Base-by-base conservation (phyloP, 441 rosid genomes). In the Mallotus repandus region DNA sequence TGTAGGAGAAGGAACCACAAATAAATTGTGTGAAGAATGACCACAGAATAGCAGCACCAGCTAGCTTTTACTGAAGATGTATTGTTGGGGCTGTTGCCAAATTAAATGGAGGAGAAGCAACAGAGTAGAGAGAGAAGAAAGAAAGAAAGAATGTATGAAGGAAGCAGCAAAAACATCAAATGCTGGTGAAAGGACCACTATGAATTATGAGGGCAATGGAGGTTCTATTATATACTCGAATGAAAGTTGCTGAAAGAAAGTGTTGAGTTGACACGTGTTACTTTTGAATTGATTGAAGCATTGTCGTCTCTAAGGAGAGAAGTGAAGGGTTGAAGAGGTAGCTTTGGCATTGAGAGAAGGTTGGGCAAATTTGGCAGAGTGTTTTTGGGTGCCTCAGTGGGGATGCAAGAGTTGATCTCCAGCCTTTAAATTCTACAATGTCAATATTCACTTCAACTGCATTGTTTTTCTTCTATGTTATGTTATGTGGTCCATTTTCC, bases 231-330 rank as follows among this genome's bases (percentile, higher is more conserved):
- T 82, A 84, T 82, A 81, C 74, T 69, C 16, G 67, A 25, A 71
- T 22, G 57, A 14, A 25, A 66, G 65, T 18, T 73, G 50, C 52
- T n/a, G 13, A 12, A 64, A 74, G 18, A 43, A 66, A 45, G 10
- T 41, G 56, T 48, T 70, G 9, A 18, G 45, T 29, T 0, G 77
- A 78, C 89, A 82, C 81, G 85, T 77, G 85, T 86, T 70, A 7
- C 58, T 63, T 61, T 66, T 38, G 49, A 68, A 81, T 77, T 78
- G 82, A 80, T 61, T 66, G 58, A 38, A 49, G 62, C 46, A 43
- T 78, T 74, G 7, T 68, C 76, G 4, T 61, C 79, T 63, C 56
- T 46, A 38, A 69, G 53, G 71, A 62, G 74, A 22, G 35, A 66
- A 49, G 64, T 15, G 68, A 7, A 69, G 58, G 74, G 48, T 68